Base-by-base conservation (phyloP, 2,329 filamentous ascomycete genomes). In the Cercospora sp. region DNA sequence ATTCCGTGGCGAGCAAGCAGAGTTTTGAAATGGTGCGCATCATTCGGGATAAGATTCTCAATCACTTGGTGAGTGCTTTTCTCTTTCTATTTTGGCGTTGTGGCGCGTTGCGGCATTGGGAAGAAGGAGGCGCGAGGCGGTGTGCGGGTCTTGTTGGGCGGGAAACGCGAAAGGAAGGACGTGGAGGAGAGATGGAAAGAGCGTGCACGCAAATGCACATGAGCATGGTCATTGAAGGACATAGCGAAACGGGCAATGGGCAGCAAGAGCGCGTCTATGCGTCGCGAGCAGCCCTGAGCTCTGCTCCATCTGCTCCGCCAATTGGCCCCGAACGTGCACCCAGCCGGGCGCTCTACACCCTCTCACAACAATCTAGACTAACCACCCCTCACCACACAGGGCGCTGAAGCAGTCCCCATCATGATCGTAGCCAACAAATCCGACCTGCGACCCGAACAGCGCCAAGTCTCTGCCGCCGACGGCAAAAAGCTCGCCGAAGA, bases 1-100 rank as follows among this genome's bases (percentile, higher is more conserved):
- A 99, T 82, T 97, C 94, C n/a, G 94, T 99, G 61, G 91, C 92
- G 24, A 97, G 92, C 59, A 89, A 92, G 77, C 91, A 95, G 75
- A 97, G 93, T 9, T 98, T 97, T 78, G 95, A 99, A 80, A 99
- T 98, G 94, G 91, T 97, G 61, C 89, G 92, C 77, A 93, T 97
- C 69, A 97, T 99, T 73, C 87, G 94, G 28, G 94, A 98, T 80
- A 99, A 98, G 86, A 97, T 99, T 71, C 84, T 99, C 67, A 97
- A 97, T 80, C 94, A 98, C 79, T 83, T 98, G 72, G 94, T 97
- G 83, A 78, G 89, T 68, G 6, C 43, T 26, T 37, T 12, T 45
- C 45, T 49, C 45, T n/a, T 37, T 40, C 34, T 59, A 4, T 5
- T 18, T 21, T 2, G 1, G 5, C 13, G 28, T 57, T 18, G 2